Conservation (phyloP, 768 basidiomycete genomes). For the Lactifluus volemus region DNA sequence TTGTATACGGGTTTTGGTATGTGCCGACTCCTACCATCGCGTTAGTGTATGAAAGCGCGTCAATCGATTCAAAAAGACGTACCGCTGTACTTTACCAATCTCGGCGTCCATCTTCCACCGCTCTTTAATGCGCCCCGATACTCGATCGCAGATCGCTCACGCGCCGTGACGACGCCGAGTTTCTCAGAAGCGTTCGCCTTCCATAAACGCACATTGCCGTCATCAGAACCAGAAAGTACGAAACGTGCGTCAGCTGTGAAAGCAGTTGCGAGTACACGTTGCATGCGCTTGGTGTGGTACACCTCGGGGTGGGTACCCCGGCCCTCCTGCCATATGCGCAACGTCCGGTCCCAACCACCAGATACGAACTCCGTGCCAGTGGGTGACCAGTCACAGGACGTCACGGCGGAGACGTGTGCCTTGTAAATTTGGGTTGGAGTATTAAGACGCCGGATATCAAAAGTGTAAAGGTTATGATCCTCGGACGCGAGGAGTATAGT, state of each 20-base stretch:
- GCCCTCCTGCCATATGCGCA: constrained; percentile 88
- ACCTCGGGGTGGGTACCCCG: constrained; percentile 76
- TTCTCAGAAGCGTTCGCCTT: constrained; percentile 90
- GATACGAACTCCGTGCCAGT: constrained; percentile 94
- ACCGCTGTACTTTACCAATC: constrained; percentile 77
- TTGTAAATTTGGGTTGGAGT: constrained; percentile 92
- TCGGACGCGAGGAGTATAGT: constrained; percentile 90
- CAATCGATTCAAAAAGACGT: constrained; percentile 23
- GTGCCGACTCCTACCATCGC: constrained; percentile 53
- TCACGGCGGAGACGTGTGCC: constrained; percentile 93
- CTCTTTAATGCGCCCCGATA: constrained; percentile 81
- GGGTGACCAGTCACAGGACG: constrained; percentile 96
- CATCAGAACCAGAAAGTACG: constrained; percentile 85
- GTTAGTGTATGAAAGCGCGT: not conserved
- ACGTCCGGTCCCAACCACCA: constrained; percentile 93
- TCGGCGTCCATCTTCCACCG: constrained; percentile 82
- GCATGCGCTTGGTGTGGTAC: constrained; percentile 99
- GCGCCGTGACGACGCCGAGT: constrained; percentile 80
- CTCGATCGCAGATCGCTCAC: constrained; percentile 87
- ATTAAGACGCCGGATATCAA: constrained; percentile 81
- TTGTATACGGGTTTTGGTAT: constrained; percentile 88
- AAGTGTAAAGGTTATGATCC: constrained; percentile 97
- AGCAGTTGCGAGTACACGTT: constrained; percentile 82
- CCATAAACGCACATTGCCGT: constrained; percentile 93
- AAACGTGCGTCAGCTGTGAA: constrained; percentile 90